Base-by-base conservation (phyloP, 768 basidiomycete genomes). In the Melanogaster broomeanus region DNA sequence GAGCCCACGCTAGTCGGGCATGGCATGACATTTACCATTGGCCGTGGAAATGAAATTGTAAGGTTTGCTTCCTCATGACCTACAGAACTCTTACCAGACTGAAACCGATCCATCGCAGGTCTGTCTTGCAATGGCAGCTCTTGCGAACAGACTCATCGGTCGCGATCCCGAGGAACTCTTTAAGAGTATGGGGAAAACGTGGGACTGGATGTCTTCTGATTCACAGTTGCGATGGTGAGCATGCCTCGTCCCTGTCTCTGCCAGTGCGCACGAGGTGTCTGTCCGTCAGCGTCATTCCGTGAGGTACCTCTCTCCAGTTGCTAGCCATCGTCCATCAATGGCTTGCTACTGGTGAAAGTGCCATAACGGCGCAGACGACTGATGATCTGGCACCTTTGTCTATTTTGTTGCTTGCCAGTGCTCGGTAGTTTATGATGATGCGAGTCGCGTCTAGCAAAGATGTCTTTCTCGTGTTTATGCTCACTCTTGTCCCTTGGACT, bases 11-110 rank as follows among this genome's bases (percentile, higher is more conserved):
- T 95, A 39, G 78, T 85, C 42, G 92, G 94, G n/a, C 84, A 93
- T 60, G 93, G 92, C 49, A 91, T 93, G 91, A 93, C 93, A 3
- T 95, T 95, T 67, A 94, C 93, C 11, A 94, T 93, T 58, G 93
- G 93, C 0, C 85, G 95, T 37, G 95, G 95, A 25, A 98, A 94
- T 63, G 95, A 98, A 54, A 93, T 97, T 56, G 95, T 89, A 59
- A 48, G 72, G 57, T n/a, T 35, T 3, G 31, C 28, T 52, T 11
- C 19, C 19, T 38, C 16, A 15, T 28, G 13, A 24, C 8, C 1
- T 9, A 42, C 18, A 24, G 18, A 31, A 11, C 39, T 19, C 37
- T 24, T 27, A 21, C 33, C 25, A 12, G n/a, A 16, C 37, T 18
- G 37, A n/a, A n/a, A 15, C 54, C 34, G 10, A 11, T 18, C 22